These are phyloP conservation scores for Colletotrichum agaves DNA, from an alignment of 2,329 filamentous ascomycete species.

Conservation along the genomic window DNA sequence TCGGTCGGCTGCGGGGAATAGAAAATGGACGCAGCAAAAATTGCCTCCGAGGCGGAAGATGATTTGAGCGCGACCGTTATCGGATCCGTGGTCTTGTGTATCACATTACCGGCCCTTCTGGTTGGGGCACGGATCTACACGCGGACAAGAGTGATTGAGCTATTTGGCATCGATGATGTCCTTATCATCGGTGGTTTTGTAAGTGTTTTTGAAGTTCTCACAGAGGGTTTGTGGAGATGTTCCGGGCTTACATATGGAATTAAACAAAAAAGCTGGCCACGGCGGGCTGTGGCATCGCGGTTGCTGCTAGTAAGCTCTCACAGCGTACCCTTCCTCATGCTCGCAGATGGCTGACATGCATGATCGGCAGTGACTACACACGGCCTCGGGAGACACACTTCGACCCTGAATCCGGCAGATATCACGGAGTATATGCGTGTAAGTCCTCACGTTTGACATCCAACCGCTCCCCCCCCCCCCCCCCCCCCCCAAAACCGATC, in stretches of 20 bases:
- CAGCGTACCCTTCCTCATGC: neutral
- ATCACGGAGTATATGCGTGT: constrained; percentile 36
- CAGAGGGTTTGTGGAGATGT: no score
- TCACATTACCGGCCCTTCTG: constrained; percentile 37
- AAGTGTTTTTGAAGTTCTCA: neutral
- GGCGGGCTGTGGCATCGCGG: constrained; percentile 19
- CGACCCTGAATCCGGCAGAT: neutral
- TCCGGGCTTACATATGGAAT: neutral
- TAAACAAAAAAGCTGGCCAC: constrained; percentile 14
- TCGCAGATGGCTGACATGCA: neutral
- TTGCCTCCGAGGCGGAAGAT: constrained; percentile 15
- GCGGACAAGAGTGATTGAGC: constrained; percentile 40
- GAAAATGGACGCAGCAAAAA: neutral
- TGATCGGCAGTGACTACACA: constrained; percentile 23
- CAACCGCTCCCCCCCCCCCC: no score
- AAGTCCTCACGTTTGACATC: no score
- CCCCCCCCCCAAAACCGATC: no score
- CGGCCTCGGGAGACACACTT: constrained; percentile 39
- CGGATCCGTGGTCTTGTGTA: constrained; percentile 38
- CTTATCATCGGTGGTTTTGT: constrained; percentile 42
- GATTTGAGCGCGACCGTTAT: constrained; percentile 36
- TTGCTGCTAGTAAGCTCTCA: constrained; percentile 14
- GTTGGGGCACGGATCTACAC: constrained; percentile 42
- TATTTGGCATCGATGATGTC: constrained; percentile 43
- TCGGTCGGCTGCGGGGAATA: neutral